These are phyloP conservation scores for Geotrichum aggregatum DNA, from an alignment of 1,139 yeast genomes.

Conservation along the genomic window DNA sequence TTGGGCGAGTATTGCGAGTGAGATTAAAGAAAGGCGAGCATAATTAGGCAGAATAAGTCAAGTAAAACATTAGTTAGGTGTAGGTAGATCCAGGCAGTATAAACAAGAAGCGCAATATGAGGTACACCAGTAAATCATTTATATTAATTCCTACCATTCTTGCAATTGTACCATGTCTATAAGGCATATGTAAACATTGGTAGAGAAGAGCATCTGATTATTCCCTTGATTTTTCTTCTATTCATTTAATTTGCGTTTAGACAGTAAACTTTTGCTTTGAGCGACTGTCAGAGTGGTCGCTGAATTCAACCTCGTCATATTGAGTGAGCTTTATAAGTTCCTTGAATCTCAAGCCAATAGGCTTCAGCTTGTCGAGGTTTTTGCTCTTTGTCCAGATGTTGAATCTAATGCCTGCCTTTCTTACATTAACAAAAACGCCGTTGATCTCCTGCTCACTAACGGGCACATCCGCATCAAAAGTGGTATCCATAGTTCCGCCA, in stretches of 20 bases:
- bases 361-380: slow-evolving; percentile 44
- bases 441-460: slow-evolving; percentile 64
- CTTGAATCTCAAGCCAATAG: slow-evolving; percentile 75
- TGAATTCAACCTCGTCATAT: slow-evolving; percentile 70
- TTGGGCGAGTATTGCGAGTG: no score
- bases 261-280: slow-evolving; percentile 24
- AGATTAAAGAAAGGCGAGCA: no score
- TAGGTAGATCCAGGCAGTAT: no score
- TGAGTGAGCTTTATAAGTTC: slow-evolving; percentile 66
- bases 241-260: neutral
- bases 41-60: no score
- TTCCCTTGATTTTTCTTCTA: neutral
- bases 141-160: no score
- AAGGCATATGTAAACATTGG: no score
- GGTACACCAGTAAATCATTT: no score
- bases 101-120: no score
- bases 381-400: slow-evolving; percentile 92
- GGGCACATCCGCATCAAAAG: slow-evolving; percentile 54
- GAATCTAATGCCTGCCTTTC: slow-evolving; percentile 78
- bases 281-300: slow-evolving; percentile 45
- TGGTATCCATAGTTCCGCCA: slow-evolving; percentile 83
- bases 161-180: no score
- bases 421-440: slow-evolving; percentile 88
- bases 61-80: no score
- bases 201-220: no score